A percentile compares a stretch with the other conserved stretches of the same genome.
These are phyloP conservation scores for Rhizopogon vulgaris DNA, from an alignment of 768 basidiomycete genomes.

Conservation along the genomic window DNA sequence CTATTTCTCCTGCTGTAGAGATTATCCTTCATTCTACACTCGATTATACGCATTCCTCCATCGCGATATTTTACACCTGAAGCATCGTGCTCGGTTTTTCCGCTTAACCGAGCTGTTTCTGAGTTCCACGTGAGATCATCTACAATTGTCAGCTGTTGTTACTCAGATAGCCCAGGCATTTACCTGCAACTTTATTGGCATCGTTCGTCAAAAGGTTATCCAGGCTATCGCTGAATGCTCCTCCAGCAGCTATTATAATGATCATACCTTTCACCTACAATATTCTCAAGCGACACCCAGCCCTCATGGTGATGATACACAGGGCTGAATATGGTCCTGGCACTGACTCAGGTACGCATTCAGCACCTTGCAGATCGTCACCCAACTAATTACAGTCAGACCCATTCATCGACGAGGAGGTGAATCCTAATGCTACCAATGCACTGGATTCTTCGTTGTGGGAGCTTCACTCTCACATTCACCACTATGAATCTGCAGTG, in stretches of 20 bases:
- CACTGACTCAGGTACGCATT: conserved; percentile 28
- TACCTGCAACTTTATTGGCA: conserved; percentile 87
- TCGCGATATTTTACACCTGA: conserved; percentile 81
- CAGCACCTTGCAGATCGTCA: background rate
- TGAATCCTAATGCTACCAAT: conserved; percentile 68
- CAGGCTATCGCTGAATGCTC: conserved; percentile 75
- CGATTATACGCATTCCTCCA: conserved; percentile 88
- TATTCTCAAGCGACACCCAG: conserved; percentile 84
- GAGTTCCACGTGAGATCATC: conserved; percentile 70
- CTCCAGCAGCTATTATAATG: conserved; percentile 88
- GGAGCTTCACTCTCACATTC: conserved; percentile 77
- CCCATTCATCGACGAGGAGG: conserved; percentile 61
- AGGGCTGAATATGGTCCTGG: conserved; percentile 36
- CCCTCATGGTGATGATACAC: conserved; percentile 92
- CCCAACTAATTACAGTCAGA: conserved; percentile 34
- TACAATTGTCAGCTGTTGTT: background rate
- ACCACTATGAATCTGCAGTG: conserved; percentile 84
- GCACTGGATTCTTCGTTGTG: conserved; percentile 88
- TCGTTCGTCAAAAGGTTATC: conserved; percentile 92
- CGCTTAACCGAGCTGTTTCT: conserved; percentile 87
- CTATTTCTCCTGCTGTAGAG: conserved; percentile 41
- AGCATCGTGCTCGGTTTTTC: conserved; percentile 93
- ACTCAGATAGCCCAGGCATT: conserved; percentile 45
- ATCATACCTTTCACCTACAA: conserved; percentile 94
- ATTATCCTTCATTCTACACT: conserved; percentile 94